Conservation (phyloP, 2,329 filamentous ascomycete genomes). For the Aspergillus vadensis region DNA sequence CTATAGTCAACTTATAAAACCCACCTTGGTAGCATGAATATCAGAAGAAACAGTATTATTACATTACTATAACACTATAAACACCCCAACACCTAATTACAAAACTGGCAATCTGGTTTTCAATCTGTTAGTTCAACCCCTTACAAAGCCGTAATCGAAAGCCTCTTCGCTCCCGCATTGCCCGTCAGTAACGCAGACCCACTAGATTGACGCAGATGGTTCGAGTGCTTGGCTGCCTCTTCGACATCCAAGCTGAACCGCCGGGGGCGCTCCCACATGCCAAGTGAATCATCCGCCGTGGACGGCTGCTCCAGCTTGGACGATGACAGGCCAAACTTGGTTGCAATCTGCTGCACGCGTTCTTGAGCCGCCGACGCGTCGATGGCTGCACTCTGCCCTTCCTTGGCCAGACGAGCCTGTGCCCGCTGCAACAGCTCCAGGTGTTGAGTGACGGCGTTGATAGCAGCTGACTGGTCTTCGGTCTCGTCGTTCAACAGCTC, state of each 20-base stretch:
- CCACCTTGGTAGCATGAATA: too few relatives aligned
- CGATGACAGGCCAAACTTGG: constrained; percentile 31
- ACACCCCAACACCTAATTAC: neutral
- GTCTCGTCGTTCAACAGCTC: constrained; percentile 33
- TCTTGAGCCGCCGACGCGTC: constrained; percentile 28
- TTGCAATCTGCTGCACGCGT: constrained; percentile 29
- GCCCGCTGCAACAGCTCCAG: constrained; percentile 34
- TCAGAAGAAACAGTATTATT: too few relatives aligned
- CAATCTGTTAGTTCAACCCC: neutral
- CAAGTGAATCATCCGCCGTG: constrained; percentile 28
- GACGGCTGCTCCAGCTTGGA: constrained; percentile 26
- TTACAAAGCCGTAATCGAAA: constrained; percentile 26
- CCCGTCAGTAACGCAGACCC: constrained; percentile 31
- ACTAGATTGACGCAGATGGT: constrained; percentile 35
- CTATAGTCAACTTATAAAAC: too few relatives aligned
- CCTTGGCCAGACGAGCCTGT: constrained; percentile 27
- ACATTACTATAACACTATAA: neutral
- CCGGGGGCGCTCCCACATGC: constrained; percentile 36
- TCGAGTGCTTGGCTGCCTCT: constrained; percentile 30
- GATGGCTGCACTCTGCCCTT: constrained; percentile 19
- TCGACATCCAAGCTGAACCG: constrained; percentile 38
- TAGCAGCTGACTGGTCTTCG: constrained; percentile 20
- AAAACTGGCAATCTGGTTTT: neutral
- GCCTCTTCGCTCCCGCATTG: constrained; percentile 27
- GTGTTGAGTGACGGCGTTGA: constrained; percentile 33